Evolutionary conservation across 305 asterid genomes (phyloP).

Genomic region (Salvia sclarea): DNA sequence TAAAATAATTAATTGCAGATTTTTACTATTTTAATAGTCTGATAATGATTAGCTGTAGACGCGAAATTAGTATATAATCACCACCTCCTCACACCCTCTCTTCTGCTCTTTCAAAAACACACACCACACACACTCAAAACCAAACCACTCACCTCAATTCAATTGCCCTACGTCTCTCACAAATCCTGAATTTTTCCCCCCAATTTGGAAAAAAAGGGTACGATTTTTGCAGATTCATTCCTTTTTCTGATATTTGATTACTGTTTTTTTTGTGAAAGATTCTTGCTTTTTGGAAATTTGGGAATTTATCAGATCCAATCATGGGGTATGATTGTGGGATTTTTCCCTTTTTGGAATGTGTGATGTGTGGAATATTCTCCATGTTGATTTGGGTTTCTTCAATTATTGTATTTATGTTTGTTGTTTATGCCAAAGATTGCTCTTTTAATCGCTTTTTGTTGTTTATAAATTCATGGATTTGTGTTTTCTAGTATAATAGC

Average conservation of each 20-base stretch:
- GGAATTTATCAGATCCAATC: background rate
- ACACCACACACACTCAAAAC: background rate
- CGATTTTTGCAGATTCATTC: background rate
- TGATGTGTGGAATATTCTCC: background rate
- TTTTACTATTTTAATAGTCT: constrained; percentile 1
- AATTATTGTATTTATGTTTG: background rate
- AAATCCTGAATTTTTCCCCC: too few species aligned
- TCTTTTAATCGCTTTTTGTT: background rate
- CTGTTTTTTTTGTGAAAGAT: background rate
- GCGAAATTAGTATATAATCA: constrained; percentile 24
- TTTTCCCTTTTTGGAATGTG: background rate
- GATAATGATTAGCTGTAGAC: constrained; percentile 33
- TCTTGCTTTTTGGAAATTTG: background rate
- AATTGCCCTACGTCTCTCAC: background rate
- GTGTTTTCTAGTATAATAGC: background rate
- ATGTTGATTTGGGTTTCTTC: background rate
- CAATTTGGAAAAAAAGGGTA: constrained; percentile 21
- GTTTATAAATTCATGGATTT: background rate
- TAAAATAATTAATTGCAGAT: constrained; percentile 7
- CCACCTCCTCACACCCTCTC: background rate
- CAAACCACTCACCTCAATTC: background rate
- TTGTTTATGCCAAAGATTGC: constrained; percentile 2
- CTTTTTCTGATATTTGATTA: background rate
- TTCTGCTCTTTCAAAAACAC: background rate
- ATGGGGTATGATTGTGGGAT: background rate